Base-by-base conservation (phyloP, 768 basidiomycete species). In the Chalciporus pseudorubinellus region DNA sequence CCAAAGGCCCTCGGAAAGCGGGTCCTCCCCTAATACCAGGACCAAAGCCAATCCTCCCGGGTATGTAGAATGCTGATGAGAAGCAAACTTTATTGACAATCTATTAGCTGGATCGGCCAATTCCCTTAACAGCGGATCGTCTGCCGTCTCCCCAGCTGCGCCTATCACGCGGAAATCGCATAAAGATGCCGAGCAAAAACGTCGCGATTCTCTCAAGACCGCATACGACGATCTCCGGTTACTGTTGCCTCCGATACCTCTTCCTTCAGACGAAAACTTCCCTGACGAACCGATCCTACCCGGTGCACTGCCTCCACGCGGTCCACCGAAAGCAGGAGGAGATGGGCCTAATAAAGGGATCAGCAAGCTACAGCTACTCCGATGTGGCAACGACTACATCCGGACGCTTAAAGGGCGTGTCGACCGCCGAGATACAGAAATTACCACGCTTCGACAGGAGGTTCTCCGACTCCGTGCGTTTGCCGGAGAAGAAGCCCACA, bases 121-220 rank as follows among this genome's bases (percentile, higher is more conserved):
- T 20, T 50, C 67, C 31, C 52, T 68, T 19, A 66, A 61, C 26
- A 43, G 59, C 13, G 26, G 64, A 19, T 56, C 69, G 19, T 59
- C 62, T 3, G 38, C 62, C 8, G 19, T 65, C 38, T 59, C 65
- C 56, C 80, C 63, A 39, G 68, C 69, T 38, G 71, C 70, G 24
- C 77, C 76, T 31, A 69, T 79, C 42, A 80, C 83, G 52, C 92
- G 91, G 68, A 86, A 85, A 24, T 90, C 90, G 7, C 91, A 99
- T 71, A 98, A 98, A 71, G 90, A 86, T 12, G 97, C 97, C 6
- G 97, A 99, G 70, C 97, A 99, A 68, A 94, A 95, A 66, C 87
- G 97, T 40, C 85, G 97, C 9, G 95, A 99, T 70, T 94, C 92
- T 39, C 82, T 98, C 53, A 99, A 98, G 73, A 85, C 89, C 14